phyloP scores from a whole-genome alignment of 371 early-diverging fungal genomes.

The Rhizopus sp. region DNA sequence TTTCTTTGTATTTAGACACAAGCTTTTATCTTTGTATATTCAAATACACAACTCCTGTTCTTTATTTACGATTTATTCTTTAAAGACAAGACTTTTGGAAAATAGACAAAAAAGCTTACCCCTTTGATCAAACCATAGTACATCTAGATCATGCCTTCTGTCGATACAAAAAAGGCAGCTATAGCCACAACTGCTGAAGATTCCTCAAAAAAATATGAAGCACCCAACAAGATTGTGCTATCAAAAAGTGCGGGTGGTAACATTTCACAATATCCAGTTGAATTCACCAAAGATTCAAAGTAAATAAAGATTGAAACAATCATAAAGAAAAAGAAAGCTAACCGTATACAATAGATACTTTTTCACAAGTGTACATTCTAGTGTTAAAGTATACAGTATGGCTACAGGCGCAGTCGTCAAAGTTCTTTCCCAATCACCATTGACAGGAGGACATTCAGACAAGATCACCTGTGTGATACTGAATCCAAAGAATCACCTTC shows the following conservation, averaged over 20 bases:
- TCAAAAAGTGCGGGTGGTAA: constrained; percentile 41
- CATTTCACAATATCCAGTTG: constrained; percentile 56
- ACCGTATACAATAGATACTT: constrained; percentile 17
- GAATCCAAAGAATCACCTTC: constrained; percentile 62
- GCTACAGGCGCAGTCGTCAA: constrained; percentile 65
- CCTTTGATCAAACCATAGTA: neutral
- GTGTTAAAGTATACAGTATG: constrained; percentile 63
- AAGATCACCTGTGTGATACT: constrained; percentile 55
- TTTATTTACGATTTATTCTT: too few relatives aligned
- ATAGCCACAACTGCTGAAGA: neutral
- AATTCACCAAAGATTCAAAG: constrained; percentile 64
- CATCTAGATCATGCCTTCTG: constrained; percentile 10
- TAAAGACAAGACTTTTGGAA: too few relatives aligned
- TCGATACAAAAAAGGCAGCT: constrained; percentile 11
- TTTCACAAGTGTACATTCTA: constrained; percentile 52
- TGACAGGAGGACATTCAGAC: constrained; percentile 50
- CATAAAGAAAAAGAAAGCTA: neutral
- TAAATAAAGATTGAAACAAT: constrained; percentile 22
- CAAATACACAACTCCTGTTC: too few relatives aligned
- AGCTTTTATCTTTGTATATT: neutral
- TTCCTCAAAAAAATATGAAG: constrained; percentile 10
- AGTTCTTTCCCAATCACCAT: constrained; percentile 51
- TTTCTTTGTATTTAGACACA: neutral
- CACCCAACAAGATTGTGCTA: constrained; percentile 23
- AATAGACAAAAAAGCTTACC: neutral